These are phyloP conservation scores for Mortierella alpina DNA, from an alignment of 192 early-diverging fungal species.

Conservation along the genomic window DNA sequence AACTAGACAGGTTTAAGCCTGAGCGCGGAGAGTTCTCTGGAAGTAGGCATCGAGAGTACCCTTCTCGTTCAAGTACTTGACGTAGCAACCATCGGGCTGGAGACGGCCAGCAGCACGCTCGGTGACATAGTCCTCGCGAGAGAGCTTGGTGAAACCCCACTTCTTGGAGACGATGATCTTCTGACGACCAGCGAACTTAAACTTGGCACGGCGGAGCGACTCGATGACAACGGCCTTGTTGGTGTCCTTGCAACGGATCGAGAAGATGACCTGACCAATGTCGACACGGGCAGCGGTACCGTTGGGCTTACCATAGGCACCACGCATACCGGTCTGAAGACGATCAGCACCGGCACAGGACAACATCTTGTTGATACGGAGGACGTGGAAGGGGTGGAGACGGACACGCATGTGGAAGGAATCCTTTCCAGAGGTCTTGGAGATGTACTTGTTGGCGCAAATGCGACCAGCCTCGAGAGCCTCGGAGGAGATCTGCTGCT, in stretches of 20 bases:
- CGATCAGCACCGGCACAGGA: slow-evolving; percentile 99
- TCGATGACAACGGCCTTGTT: slow-evolving; percentile 96
- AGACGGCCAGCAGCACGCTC: slow-evolving; percentile 81
- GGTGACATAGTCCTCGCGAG: slow-evolving; percentile 91
- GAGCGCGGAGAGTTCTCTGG: slow-evolving; percentile 45
- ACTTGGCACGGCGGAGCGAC: slow-evolving; percentile 71
- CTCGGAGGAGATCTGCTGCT: slow-evolving; percentile 98
- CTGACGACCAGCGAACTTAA: slow-evolving; percentile 99
- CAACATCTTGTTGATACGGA: slow-evolving; percentile 99
- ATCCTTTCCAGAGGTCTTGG: slow-evolving; percentile 97
- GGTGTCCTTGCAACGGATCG: slow-evolving; percentile 94
- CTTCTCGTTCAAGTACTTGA: slow-evolving; percentile 92
- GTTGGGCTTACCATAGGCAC: slow-evolving; percentile 98
- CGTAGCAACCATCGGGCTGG: slow-evolving; percentile 94
- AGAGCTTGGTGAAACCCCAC: slow-evolving; percentile 99
- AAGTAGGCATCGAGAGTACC: slow-evolving; percentile 77
- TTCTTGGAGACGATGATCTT: slow-evolving; percentile 99
- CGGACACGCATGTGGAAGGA: slow-evolving; percentile 99
- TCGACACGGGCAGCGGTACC: slow-evolving; percentile 97
- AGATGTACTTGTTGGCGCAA: slow-evolving; percentile 98
- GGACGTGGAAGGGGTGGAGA: slow-evolving; percentile 99
- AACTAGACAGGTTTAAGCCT: slow-evolving; percentile 77
- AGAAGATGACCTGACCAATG: slow-evolving; percentile 98
- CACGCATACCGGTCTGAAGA: slow-evolving; percentile 99
- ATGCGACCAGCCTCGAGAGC: slow-evolving; percentile 98